A percentile compares a stretch with the other conserved stretches of the same genome.
phyloP scores from a whole-genome alignment of 2,329 filamentous ascomycete species.

The Fusarium begoniae region DNA sequence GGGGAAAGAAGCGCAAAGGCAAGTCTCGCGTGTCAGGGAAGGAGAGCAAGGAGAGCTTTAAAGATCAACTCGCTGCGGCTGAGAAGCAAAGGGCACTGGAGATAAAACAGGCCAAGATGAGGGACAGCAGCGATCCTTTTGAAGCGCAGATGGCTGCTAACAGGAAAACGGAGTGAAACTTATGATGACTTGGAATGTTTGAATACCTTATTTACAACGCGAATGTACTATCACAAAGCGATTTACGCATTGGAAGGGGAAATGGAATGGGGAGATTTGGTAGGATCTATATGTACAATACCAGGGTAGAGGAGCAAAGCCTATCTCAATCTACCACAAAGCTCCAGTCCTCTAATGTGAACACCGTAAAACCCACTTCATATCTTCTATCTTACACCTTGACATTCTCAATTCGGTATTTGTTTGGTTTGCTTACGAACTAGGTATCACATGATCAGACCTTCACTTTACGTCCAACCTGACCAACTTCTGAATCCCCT shows the following conservation, averaged over 20 bases:
- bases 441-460: conserved; percentile 43
- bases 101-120: conserved; percentile 5
- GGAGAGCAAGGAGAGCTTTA: conserved; percentile 1
- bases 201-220: conserved; percentile 3
- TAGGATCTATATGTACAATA: conserved; percentile 26
- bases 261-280: neutral
- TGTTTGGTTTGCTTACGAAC: neutral
- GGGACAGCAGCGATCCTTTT: conserved; percentile 17
- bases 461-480: conserved; percentile 9
- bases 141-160: conserved; percentile 9
- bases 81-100: conserved; percentile 12
- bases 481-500: conserved; percentile 18
- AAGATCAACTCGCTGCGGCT: conserved; percentile 13
- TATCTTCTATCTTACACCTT: neutral
- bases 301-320: conserved; percentile 9
- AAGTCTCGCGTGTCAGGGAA: conserved; percentile 8
- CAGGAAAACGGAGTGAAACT: neutral
- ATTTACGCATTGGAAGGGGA: conserved; percentile 13
- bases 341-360: neutral
- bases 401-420: neutral
- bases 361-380: neutral
- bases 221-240: conserved; percentile 35
- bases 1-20: neutral
- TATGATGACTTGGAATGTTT: conserved; percentile 21
- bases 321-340: conserved; percentile 10